Percentiles rank a stretch among this genome's conserved stretches.
Conservation (phyloP, 345 rosid species). For the Corchorus capsularis region DNA sequence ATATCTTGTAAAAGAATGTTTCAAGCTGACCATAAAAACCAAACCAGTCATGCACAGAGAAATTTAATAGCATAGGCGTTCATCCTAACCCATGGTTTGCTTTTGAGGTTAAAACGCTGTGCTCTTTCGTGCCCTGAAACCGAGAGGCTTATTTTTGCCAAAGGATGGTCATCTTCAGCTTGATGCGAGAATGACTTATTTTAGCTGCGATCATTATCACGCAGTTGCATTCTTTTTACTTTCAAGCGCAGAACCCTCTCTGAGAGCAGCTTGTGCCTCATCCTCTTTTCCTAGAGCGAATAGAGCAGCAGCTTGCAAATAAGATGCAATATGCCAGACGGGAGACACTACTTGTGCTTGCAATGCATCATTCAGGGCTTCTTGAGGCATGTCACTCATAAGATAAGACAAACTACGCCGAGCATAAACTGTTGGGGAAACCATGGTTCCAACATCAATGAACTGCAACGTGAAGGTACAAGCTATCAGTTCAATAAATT, state of each 20-base stretch:
- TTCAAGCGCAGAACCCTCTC: constrained; percentile 75
- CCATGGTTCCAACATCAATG: constrained; percentile 78
- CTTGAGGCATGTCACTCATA: constrained; percentile 76
- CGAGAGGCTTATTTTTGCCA: constrained; percentile 22
- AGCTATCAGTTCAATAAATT: not conserved
- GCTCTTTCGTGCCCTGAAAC: constrained; percentile 15
- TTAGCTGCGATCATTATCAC: not conserved
- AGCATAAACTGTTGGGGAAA: constrained; percentile 82
- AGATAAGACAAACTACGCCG: constrained; percentile 81
- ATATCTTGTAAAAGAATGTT: constrained; percentile 32
- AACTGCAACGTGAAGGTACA: constrained; percentile 47
- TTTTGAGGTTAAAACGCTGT: constrained; percentile 13
- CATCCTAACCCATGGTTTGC: constrained; percentile 5
- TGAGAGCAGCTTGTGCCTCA: constrained; percentile 72
- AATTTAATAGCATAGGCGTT: not conserved
- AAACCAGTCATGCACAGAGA: constrained; percentile 15
- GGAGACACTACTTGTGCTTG: constrained; percentile 91
- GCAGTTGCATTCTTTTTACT: constrained; percentile 40
- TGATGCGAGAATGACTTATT: constrained; percentile 1
- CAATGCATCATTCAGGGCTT: constrained; percentile 78
- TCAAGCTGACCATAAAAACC: constrained; percentile 28
- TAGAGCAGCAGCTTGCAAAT: constrained; percentile 84
- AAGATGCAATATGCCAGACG: constrained; percentile 82
- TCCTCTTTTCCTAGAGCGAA: constrained; percentile 63
- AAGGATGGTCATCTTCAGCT: constrained; percentile 20